A percentile compares a stretch with the other conserved stretches of the same genome.
These are phyloP conservation scores for Beauveria sp. DNA, from an alignment of 2,329 filamentous ascomycete species.

Conservation along the genomic window DNA sequence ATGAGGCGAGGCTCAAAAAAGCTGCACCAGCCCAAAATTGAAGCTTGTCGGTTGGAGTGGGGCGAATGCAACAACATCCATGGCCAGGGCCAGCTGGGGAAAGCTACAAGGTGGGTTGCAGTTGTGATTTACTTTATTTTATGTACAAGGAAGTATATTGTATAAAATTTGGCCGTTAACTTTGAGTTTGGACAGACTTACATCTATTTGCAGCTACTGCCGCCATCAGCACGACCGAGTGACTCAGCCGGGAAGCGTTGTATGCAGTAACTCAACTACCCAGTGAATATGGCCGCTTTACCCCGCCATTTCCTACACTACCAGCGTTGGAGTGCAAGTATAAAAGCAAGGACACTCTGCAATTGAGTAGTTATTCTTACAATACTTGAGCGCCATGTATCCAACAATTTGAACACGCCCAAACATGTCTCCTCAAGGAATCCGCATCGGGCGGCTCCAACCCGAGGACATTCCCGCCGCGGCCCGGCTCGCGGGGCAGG, in stretches of 20 bases:
- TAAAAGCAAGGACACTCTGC: neutral
- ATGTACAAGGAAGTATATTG: neutral
- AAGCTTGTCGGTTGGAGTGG: neutral
- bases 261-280: too few species aligned
- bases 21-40: neutral
- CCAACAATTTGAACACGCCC: neutral
- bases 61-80: neutral
- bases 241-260: conserved; percentile 4
- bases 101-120: neutral
- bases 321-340: neutral
- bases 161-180: neutral
- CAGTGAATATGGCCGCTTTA: neutral
- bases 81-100: neutral
- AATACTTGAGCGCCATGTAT: neutral
- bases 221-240: conserved; percentile 5
- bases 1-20: conserved; percentile 1
- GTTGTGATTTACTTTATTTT: neutral
- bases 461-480: conserved; percentile 22
- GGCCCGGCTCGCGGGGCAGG: conserved; percentile 20
- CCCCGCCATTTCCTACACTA: neutral
- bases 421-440: conserved; percentile 15
- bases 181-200: neutral
- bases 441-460: conserved; percentile 17
- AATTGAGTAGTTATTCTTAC: neutral
- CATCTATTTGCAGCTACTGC: neutral